phyloP scores from a whole-genome alignment of 495 filamentous ascomycete genomes.

The Venustampulla echinocandica region DNA sequence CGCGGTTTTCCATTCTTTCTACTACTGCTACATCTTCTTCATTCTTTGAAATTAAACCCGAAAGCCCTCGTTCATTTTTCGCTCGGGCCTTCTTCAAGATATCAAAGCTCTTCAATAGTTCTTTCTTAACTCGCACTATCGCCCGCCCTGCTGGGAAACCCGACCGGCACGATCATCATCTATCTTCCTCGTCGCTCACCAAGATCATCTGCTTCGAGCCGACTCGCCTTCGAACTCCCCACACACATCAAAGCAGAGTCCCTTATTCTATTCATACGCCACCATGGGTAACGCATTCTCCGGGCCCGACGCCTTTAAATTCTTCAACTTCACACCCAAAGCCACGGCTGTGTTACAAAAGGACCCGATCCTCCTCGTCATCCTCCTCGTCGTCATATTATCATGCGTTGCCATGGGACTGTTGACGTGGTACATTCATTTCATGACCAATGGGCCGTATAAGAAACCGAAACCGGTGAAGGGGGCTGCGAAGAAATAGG shows the following conservation, averaged over 20 bases:
- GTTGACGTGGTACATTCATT: constrained; percentile 19
- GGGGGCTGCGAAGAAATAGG: constrained; percentile 5
- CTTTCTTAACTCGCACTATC: no score
- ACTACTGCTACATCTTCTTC: not conserved
- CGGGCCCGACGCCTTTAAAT: constrained; percentile 24
- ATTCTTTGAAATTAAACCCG: not conserved
- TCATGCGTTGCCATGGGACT: not conserved
- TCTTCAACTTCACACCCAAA: constrained; percentile 20
- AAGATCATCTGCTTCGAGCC: no score
- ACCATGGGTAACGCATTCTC: constrained; percentile 23
- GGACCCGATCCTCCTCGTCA: constrained; percentile 16
- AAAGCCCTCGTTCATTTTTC: no score
- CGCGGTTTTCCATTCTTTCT: not conserved
- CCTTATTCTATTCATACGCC: no score
- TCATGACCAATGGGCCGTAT: constrained; percentile 18
- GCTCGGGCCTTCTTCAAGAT: no score
- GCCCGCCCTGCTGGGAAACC: no score
- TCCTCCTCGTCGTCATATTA: constrained; percentile 12
- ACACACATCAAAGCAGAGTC: no score
- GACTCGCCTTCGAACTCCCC: no score
- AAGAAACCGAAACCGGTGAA: constrained; percentile 18
- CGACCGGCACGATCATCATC: not conserved
- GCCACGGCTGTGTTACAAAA: constrained; percentile 19
- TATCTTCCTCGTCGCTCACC: not conserved
- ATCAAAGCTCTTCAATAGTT: no score